These are phyloP conservation scores for Pseudomicrostroma phylloplanum DNA, from an alignment of 1,284 basidiomycete genomes.

Conservation along the genomic window DNA sequence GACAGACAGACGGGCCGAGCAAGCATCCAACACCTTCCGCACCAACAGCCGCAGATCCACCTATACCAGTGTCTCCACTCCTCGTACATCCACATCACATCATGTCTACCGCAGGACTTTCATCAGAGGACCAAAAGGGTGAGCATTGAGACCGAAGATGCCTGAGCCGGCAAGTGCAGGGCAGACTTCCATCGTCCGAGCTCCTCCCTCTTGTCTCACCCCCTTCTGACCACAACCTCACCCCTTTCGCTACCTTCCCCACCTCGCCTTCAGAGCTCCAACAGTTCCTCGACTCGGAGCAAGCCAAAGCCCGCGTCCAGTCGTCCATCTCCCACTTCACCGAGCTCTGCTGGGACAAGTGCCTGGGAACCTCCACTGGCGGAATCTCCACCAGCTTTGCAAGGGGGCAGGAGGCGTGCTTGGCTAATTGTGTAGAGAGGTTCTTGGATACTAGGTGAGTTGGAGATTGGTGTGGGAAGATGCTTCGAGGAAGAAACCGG, in stretches of 20 bases:
- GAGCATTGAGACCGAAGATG: not conserved
- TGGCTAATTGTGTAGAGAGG: constrained; percentile 78
- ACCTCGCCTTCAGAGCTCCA: constrained; percentile 60
- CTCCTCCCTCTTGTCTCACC: too few relatives aligned
- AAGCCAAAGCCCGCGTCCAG: constrained; percentile 74
- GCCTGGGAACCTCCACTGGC: constrained; percentile 61
- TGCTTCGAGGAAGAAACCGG: too few relatives aligned
- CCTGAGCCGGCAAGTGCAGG: too few relatives aligned
- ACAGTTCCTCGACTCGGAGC: constrained; percentile 76
- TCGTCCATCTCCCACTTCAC: constrained; percentile 54
- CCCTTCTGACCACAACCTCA: not conserved
- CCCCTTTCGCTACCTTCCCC: not conserved
- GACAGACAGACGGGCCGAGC: too few relatives aligned
- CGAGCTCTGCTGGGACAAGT: constrained; percentile 53
- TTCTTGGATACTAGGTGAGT: constrained; percentile 9
- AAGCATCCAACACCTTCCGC: too few relatives aligned
- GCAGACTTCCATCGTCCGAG: too few relatives aligned
- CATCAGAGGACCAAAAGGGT: constrained; percentile 3
- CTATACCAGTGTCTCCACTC: too few relatives aligned
- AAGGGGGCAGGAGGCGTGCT: constrained; percentile 72
- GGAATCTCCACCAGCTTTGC: constrained; percentile 78
- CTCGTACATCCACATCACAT: too few relatives aligned
- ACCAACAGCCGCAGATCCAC: too few relatives aligned
- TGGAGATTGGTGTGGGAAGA: too few relatives aligned
- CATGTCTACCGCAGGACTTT: too few relatives aligned